Evolutionary conservation across 2,329 filamentous ascomycete genomes (phyloP).

Genomic region (Pseudogymnoascus sp.): DNA sequence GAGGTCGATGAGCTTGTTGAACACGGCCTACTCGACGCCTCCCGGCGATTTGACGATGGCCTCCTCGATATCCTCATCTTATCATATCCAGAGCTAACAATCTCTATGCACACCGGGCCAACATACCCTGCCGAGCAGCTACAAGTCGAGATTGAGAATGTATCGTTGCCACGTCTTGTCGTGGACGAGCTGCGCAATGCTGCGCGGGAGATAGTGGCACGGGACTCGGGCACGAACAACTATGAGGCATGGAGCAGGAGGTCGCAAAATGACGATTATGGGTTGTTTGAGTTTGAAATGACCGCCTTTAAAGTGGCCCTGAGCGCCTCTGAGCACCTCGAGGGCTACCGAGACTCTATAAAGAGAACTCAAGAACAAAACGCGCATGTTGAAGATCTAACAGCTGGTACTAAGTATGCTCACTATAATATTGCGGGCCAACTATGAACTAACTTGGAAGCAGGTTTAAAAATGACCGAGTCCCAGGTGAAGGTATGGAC

Average conservation of each 20-base stretch:
- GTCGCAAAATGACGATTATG: constrained; percentile 13
- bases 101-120: constrained; percentile 18
- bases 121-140: constrained; percentile 18
- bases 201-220: constrained; percentile 14
- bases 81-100: constrained; percentile 15
- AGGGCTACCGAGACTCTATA: constrained; percentile 13
- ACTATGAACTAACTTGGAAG: not conserved
- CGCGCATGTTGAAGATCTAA: not conserved
- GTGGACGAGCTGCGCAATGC: constrained; percentile 15
- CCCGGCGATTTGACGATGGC: constrained; percentile 13
- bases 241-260: constrained; percentile 11
- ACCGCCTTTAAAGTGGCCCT: constrained; percentile 14
- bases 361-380: not conserved
- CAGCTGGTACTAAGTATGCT: not conserved
- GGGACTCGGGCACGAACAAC: constrained; percentile 11
- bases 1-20: constrained; percentile 18
- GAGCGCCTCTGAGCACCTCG: constrained; percentile 14
- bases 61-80: constrained; percentile 14
- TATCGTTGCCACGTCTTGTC: constrained; percentile 15
- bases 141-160: constrained; percentile 17
- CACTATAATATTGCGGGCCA: not conserved
- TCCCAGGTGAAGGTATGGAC: constrained; percentile 16
- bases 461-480: constrained; percentile 11
- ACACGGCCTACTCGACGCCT: constrained; percentile 10
- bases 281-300: constrained; percentile 13